Conservation (phyloP, 2,329 filamentous ascomycete genomes). For the Chaetomium sp. region DNA sequence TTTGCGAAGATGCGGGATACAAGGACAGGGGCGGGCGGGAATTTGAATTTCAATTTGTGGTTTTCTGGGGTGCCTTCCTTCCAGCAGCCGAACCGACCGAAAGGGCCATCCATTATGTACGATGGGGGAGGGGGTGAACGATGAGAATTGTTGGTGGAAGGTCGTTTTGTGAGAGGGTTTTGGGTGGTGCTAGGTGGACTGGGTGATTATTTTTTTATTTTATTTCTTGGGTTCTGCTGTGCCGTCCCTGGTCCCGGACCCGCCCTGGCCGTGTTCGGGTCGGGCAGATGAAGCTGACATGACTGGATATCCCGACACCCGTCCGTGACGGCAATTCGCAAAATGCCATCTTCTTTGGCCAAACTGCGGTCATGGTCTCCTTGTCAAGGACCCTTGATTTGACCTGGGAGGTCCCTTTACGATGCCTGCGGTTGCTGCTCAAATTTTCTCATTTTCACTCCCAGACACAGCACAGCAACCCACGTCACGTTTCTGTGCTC, state of each 20-base stretch:
- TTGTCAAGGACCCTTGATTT: not conserved
- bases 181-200: conserved; percentile 2
- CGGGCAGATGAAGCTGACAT: not conserved
- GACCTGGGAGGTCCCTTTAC: not conserved
- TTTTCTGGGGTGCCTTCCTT: not conserved
- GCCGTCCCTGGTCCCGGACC: not conserved
- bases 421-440: not conserved
- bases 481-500: not conserved
- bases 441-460: not conserved
- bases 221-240: not conserved
- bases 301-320: not conserved
- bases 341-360: not conserved
- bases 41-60: not conserved
- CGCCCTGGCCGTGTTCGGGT: not conserved
- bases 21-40: conserved; percentile 8
- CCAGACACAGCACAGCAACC: not conserved
- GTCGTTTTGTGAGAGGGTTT: not conserved
- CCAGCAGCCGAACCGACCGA: not conserved
- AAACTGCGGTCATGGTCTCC: not conserved
- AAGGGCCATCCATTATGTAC: not conserved
- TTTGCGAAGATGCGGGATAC: conserved; percentile 9
- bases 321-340: not conserved
- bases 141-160: not conserved
- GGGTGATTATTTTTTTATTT: conserved; percentile 7
- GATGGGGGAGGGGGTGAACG: not conserved